Evolutionary conservation across 169 alveolate species (phyloP).

Genomic region (Blepharisma undulans): DNA sequence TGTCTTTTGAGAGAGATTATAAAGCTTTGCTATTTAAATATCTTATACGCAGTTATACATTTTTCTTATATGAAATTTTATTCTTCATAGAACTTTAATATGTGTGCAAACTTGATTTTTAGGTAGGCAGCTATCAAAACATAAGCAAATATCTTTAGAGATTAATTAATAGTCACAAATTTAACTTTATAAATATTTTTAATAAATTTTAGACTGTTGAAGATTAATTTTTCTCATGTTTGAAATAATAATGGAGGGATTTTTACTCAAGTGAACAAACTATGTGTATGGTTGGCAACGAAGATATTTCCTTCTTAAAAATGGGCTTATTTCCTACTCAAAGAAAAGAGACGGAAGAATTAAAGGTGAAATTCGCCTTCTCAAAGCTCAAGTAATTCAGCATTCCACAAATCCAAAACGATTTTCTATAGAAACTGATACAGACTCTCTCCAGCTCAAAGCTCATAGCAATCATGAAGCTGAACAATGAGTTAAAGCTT

Average conservation of each 20-base stretch:
- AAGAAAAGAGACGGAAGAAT: background rate
- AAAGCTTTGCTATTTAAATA: too few species aligned
- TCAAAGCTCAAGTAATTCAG: background rate
- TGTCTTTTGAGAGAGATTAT: too few species aligned
- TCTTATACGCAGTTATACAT: too few species aligned
- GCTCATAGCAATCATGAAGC: background rate
- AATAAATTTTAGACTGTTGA: background rate
- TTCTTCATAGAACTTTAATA: too few species aligned
- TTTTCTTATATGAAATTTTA: too few species aligned
- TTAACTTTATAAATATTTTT: too few species aligned
- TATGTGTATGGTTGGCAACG: constrained; percentile 16
- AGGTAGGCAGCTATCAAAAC: too few species aligned
- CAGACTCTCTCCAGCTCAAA: background rate
- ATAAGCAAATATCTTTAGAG: too few species aligned
- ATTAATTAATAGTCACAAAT: too few species aligned
- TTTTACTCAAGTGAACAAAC: constrained; percentile 27
- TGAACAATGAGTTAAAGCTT: background rate
- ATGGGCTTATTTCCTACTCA: background rate
- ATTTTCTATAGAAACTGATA: constrained; percentile 6
- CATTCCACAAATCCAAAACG: constrained; percentile 5
- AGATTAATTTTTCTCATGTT: background rate
- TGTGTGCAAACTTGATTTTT: too few species aligned
- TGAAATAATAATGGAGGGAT: constrained; percentile 30
- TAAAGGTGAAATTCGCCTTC: background rate
- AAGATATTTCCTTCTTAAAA: constrained; percentile 12